phyloP scores from a whole-genome alignment of 2,329 filamentous ascomycete species.

The Davidsoniella australis region DNA sequence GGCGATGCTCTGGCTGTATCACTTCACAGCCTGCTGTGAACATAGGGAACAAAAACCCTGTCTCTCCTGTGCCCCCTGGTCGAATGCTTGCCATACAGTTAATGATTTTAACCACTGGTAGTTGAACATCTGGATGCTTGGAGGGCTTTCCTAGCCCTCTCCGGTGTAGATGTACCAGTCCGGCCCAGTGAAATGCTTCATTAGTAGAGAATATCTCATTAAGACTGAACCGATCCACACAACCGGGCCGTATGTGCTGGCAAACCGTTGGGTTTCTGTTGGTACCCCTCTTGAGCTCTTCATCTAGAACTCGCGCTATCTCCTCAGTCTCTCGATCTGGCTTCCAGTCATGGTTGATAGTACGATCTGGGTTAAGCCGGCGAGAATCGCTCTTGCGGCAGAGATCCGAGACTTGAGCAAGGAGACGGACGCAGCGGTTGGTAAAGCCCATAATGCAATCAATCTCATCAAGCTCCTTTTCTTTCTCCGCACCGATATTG shows the following conservation, averaged over 20 bases:
- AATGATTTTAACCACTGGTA: constrained; percentile 45
- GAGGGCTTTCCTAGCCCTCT: constrained; percentile 49
- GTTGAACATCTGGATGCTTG: constrained; percentile 41
- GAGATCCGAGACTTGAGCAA: constrained; percentile 46
- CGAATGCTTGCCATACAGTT: constrained; percentile 43
- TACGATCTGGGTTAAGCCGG: constrained; percentile 35
- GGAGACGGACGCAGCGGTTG: constrained; percentile 34
- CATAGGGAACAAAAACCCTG: constrained; percentile 61
- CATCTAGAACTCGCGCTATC: constrained; percentile 41
- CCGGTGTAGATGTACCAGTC: constrained; percentile 57
- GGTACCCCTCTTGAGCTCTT: constrained; percentile 28
- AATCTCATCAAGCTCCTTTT: constrained; percentile 44
- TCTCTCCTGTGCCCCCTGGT: constrained; percentile 52
- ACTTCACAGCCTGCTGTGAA: constrained; percentile 71
- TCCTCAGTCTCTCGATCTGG: constrained; percentile 36
- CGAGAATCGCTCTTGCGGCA: constrained; percentile 50
- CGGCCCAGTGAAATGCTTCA: constrained; percentile 64
- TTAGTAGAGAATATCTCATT: constrained; percentile 56
- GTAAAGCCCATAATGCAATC: constrained; percentile 52
- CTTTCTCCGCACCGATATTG: constrained; percentile 30
- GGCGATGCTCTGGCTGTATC: constrained; percentile 34
- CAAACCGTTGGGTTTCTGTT: constrained; percentile 27
- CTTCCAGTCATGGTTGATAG: constrained; percentile 31
- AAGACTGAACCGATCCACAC: constrained; percentile 36
- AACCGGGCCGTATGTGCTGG: constrained; percentile 29